Conservation (phyloP, 176 grass and related monocot genomes). For the Aegilops longissima region DNA sequence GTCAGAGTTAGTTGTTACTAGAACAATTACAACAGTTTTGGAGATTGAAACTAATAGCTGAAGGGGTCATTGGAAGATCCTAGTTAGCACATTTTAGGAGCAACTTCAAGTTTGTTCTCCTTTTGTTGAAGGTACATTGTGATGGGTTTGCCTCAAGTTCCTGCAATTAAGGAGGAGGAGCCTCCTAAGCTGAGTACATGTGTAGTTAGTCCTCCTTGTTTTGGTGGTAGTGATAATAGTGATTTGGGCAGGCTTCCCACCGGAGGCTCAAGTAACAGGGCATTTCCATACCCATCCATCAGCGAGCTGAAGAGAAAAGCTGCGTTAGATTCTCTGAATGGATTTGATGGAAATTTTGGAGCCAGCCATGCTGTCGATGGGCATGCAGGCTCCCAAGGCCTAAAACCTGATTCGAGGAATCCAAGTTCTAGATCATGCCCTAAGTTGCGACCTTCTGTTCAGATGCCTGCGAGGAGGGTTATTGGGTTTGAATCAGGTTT, state of each 20-base stretch:
- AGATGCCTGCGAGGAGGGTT: slow-evolving; percentile 58
- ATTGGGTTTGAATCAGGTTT: slow-evolving; percentile 76
- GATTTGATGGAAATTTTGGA: slow-evolving; percentile 28
- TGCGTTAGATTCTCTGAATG: slow-evolving; percentile 22
- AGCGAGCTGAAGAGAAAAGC: slow-evolving; percentile 50
- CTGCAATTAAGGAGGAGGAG: slow-evolving; percentile 39
- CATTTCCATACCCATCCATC: slow-evolving; percentile 34
- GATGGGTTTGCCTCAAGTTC: slow-evolving; percentile 89
- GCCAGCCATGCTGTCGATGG: slow-evolving; percentile 28
- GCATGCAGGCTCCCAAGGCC: slow-evolving; percentile 34
- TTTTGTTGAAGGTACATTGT: slow-evolving; percentile 15
- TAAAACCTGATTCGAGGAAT: slow-evolving; percentile 50
- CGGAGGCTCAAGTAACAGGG: slow-evolving; percentile 32
- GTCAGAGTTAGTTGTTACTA: slow-evolving; percentile 18
- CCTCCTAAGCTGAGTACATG: slow-evolving; percentile 42
- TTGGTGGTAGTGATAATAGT: slow-evolving; percentile 5
- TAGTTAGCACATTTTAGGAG: not conserved
- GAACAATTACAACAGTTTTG: not conserved
- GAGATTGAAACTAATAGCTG: not conserved
- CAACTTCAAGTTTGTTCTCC: not conserved
- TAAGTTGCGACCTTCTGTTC: slow-evolving; percentile 36
- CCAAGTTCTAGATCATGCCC: slow-evolving; percentile 36
- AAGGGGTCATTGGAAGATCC: not conserved
- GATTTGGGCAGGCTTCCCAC: slow-evolving; percentile 33
- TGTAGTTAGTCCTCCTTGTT: slow-evolving; percentile 37